These are phyloP conservation scores for Dioszegia hungarica DNA, from an alignment of 768 basidiomycete species.

Conservation along the genomic window DNA sequence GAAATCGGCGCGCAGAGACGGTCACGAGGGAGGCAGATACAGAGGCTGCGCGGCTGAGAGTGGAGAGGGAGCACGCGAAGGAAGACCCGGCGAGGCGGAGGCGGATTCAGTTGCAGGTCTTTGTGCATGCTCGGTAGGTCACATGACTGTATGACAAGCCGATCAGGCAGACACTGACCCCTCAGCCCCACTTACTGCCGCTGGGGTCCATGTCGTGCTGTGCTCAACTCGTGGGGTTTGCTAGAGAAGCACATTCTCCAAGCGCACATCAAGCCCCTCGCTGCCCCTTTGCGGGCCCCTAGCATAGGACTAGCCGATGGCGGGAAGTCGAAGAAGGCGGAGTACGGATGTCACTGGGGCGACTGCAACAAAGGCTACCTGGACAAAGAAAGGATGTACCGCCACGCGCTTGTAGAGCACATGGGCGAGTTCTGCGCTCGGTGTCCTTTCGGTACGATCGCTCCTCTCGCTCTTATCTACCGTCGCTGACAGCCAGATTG, in stretches of 20 bases:
- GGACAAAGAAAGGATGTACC: conserved; percentile 17
- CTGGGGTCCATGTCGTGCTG: conserved; percentile 31
- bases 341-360: conserved; percentile 22
- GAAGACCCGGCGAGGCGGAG: conserved; percentile 20
- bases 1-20: no score
- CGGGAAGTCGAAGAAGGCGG: neutral
- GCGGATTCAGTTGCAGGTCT: conserved; percentile 39
- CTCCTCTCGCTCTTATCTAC: neutral
- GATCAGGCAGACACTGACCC: neutral
- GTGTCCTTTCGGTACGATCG: conserved; percentile 39
- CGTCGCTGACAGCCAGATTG: conserved; percentile 22
- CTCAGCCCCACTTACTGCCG: conserved; percentile 32
- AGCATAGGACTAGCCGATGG: neutral
- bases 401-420: conserved; percentile 31
- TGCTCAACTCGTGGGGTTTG: conserved; percentile 37
- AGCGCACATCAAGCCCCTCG: conserved; percentile 24
- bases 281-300: neutral
- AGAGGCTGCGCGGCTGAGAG: neutral
- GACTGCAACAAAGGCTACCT: conserved; percentile 15
- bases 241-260: conserved; percentile 40
- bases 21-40: no score
- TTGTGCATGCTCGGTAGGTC: conserved; percentile 38
- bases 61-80: neutral
- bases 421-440: conserved; percentile 33
- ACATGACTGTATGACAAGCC: neutral